These are phyloP conservation scores for Tetrahymena malaccensis DNA, from an alignment of 73 alveolate genomes.

Conservation along the genomic window DNA sequence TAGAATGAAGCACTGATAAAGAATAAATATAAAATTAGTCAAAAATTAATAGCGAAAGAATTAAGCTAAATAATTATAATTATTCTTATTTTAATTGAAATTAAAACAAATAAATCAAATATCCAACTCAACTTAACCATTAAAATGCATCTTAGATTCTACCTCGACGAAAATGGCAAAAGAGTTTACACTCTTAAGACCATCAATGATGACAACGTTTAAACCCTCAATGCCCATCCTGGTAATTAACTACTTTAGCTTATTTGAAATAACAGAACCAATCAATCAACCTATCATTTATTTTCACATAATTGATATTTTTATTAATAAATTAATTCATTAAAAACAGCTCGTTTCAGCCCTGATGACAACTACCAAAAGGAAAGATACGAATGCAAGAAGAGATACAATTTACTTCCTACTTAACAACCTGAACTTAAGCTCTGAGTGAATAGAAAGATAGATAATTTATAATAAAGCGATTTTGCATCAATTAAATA, in stretches of 20 bases:
- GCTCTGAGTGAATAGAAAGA: constrained; percentile 32
- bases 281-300: too few species aligned
- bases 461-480: not conserved
- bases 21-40: not conserved
- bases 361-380: constrained; percentile 75
- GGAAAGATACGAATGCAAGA: constrained; percentile 72
- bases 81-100: not conserved
- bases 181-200: constrained; percentile 72
- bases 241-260: not conserved
- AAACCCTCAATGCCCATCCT: constrained; percentile 76
- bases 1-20: not conserved
- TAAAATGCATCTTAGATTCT: constrained; percentile 68
- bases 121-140: not conserved
- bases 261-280: not conserved
- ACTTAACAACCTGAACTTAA: constrained; percentile 58
- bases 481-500: not conserved
- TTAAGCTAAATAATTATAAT: not conserved
- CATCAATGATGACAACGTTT: constrained; percentile 48
- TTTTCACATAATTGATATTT: not conserved
- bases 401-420: constrained; percentile 62
- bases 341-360: constrained; percentile 50
- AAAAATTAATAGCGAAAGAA: not conserved
- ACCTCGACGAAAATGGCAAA: constrained; percentile 55
- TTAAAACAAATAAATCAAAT: not conserved
- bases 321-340: not conserved